Evolutionary conservation across 805 yeast species (phyloP).

Genomic region (Yamadazyma kitorensis): DNA sequence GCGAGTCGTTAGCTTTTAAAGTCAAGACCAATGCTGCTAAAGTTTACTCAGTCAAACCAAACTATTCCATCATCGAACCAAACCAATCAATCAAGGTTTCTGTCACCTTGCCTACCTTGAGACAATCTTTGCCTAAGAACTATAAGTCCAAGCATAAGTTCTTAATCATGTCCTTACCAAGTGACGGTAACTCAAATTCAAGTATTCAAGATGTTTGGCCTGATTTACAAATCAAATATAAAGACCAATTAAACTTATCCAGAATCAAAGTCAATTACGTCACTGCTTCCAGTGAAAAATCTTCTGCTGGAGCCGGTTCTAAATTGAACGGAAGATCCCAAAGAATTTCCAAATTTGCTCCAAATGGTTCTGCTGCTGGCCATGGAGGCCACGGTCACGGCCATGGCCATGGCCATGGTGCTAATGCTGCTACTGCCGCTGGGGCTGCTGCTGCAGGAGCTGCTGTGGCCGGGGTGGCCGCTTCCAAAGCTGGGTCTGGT

Average conservation of each 20-base stretch:
- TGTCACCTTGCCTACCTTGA: constrained; percentile 79
- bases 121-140: constrained; percentile 68
- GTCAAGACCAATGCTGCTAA: constrained; percentile 98
- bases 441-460: constrained; percentile 7
- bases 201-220: constrained; percentile 72
- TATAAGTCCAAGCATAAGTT: constrained; percentile 89
- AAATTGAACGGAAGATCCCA: constrained; percentile 16
- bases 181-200: constrained; percentile 56
- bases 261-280: constrained; percentile 62
- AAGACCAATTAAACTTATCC: constrained; percentile 53
- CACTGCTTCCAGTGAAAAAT: constrained; percentile 19
- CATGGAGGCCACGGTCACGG: background rate
- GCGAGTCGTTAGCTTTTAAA: constrained; percentile 75
- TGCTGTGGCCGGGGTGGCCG: constrained; percentile 6
- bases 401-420: background rate
- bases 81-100: constrained; percentile 70
- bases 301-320: constrained; percentile 5
- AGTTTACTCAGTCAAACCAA: constrained; percentile 93
- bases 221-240: constrained; percentile 57
- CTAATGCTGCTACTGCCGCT: constrained; percentile 7
- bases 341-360: constrained; percentile 16
- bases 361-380: constrained; percentile 10
- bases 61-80: constrained; percentile 76
- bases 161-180: constrained; percentile 80
- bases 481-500: constrained; percentile 12